phyloP scores from a whole-genome alignment of 768 basidiomycete genomes.

The Amylocystis lapponica region DNA sequence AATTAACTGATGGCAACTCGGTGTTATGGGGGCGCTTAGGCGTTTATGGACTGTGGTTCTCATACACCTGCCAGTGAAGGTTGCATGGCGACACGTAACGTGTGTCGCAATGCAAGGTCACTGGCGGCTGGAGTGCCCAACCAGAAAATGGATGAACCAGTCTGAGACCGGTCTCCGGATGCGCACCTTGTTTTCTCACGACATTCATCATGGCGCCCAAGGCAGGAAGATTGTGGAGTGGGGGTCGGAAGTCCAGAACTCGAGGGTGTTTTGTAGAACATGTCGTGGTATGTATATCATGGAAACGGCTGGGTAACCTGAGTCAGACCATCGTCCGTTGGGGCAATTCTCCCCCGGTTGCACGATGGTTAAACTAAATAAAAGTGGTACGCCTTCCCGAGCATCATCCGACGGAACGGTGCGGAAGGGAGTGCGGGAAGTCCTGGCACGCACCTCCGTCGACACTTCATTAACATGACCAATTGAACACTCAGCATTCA shows the following conservation, averaged over 20 bases:
- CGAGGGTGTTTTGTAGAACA: not conserved
- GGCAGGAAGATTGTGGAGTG: no score
- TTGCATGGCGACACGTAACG: conserved; percentile 2
- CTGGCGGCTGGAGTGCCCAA: no score
- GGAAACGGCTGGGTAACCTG: not conserved
- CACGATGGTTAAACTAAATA: conserved; percentile 2
- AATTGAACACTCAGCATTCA: no score
- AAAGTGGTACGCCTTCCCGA: conserved; percentile 6
- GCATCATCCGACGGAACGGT: conserved; percentile 3
- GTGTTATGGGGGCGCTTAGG: no score
- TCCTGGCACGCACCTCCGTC: no score
- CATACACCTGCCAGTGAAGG: not conserved
- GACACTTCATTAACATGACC: no score
- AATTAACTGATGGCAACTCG: no score
- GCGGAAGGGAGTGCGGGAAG: conserved; percentile 2
- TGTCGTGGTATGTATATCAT: conserved; percentile 1
- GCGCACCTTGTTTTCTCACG: conserved; percentile 4
- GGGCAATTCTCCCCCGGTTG: no score
- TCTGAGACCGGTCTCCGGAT: no score
- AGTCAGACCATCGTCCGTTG: conserved; percentile 3
- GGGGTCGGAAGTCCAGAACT: no score
- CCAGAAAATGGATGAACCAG: not conserved
- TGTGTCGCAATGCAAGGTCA: no score
- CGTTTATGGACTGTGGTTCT: no score
- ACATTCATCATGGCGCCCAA: conserved; percentile 1